Conservation (phyloP, 129 eudicot genomes). For the Saposhnikovia divaricata region DNA sequence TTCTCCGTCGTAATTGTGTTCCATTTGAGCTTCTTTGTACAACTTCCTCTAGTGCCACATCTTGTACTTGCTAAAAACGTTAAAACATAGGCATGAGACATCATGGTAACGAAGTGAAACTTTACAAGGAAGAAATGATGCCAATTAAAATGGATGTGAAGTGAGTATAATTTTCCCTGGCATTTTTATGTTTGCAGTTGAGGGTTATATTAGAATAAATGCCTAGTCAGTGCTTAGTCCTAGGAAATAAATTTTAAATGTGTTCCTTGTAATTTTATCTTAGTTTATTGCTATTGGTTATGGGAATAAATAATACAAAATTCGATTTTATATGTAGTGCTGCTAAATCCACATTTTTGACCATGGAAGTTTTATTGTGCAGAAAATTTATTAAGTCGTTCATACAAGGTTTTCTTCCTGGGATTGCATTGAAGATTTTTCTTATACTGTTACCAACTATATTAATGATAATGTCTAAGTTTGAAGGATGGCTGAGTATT, state of each 20-base stretch:
- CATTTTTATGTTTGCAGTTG: not conserved
- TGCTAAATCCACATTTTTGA: not conserved
- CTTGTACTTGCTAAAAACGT: not conserved
- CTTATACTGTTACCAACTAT: conserved; percentile 5
- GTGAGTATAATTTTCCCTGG: not conserved
- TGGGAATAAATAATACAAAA: not conserved
- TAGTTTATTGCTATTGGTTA: not conserved
- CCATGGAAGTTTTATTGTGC: conserved; percentile 10
- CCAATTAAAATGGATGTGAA: not conserved
- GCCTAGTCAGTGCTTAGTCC: not conserved
- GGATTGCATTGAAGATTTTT: conserved; percentile 18
- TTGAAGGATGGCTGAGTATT: conserved; percentile 15
- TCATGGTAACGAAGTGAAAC: not conserved
- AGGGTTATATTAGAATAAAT: not conserved
- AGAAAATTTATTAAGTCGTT: conserved; percentile 8
- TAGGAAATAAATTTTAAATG: not conserved
- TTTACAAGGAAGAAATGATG: not conserved
- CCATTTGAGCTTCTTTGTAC: not conserved
- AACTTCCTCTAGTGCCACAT: not conserved
- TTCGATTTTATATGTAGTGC: not conserved
- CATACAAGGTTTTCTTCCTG: conserved; percentile 24
- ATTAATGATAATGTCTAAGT: conserved; percentile 8
- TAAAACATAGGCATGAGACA: not conserved
- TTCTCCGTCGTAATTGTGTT: not conserved
- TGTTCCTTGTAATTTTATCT: not conserved